Conservation (phyloP, 306 rosid genomes). For the Alnus glutinosa region DNA sequence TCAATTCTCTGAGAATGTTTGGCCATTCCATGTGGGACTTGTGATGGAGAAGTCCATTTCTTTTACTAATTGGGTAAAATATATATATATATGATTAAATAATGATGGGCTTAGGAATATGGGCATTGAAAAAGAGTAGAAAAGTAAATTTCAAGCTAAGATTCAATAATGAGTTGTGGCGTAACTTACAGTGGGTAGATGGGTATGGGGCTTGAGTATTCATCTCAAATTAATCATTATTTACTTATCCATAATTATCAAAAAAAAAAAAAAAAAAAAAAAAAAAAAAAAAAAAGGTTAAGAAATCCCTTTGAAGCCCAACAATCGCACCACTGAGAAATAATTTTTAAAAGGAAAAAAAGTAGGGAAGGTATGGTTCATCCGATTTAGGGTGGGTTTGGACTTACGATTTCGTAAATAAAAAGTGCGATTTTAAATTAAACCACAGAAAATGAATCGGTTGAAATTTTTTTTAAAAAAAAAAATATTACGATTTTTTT, state of each 20-base stretch:
- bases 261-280: too few species aligned
- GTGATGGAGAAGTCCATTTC: neutral
- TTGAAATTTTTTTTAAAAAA: too few species aligned
- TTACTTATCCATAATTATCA: neutral
- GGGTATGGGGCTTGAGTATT: neutral
- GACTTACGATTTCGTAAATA: too few species aligned
- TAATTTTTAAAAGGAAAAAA: too few species aligned
- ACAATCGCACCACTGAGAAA: too few species aligned
- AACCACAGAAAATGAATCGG: too few species aligned
- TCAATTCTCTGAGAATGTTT: neutral
- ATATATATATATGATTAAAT: neutral
- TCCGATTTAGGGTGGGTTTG: too few species aligned
- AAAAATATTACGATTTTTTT: too few species aligned
- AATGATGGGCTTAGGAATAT: neutral
- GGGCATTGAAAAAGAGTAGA: neutral
- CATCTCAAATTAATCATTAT: neutral
- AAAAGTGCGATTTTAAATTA: too few species aligned
- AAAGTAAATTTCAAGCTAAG: slow-evolving; percentile 29
- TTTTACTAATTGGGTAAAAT: neutral
- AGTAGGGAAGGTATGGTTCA: too few species aligned
- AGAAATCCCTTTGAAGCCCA: too few species aligned
- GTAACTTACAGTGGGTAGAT: neutral
- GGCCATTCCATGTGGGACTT: neutral
- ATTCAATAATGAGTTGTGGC: slow-evolving; percentile 12
- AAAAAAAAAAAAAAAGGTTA: too few species aligned